Conservation (phyloP, 768 basidiomycete genomes). For the Lactarius trivialis region DNA sequence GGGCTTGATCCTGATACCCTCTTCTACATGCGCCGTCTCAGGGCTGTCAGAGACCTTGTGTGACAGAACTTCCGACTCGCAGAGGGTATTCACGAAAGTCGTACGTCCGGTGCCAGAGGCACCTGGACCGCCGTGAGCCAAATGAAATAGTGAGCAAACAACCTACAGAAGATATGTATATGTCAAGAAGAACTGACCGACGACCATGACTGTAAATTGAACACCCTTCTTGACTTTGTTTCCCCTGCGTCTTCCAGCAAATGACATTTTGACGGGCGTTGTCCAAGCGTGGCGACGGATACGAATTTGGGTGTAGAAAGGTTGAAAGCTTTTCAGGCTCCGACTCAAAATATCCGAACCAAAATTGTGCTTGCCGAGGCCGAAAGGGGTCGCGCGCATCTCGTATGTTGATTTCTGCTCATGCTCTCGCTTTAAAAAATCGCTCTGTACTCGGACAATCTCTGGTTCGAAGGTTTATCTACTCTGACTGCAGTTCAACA, state of each 20-base stretch:
- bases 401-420: constrained; percentile 2
- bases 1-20: constrained; percentile 92
- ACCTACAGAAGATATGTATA: constrained; percentile 11
- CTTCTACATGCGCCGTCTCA: constrained; percentile 87
- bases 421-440: constrained; percentile 8
- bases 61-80: constrained; percentile 85
- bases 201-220: constrained; percentile 96
- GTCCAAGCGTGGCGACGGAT: constrained; percentile 23
- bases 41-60: constrained; percentile 86
- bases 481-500: neutral
- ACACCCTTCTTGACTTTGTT: constrained; percentile 99
- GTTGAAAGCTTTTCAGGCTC: constrained; percentile 24
- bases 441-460: neutral
- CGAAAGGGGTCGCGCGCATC: neutral
- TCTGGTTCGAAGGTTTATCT: neutral
- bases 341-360: constrained; percentile 11
- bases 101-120: constrained; percentile 96
- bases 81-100: constrained; percentile 98
- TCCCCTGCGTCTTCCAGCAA: constrained; percentile 77
- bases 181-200: constrained; percentile 55
- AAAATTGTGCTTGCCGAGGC: neutral
- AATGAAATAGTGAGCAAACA: constrained; percentile 7
- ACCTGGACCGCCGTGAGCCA: constrained; percentile 43
- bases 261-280: constrained; percentile 50
- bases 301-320: constrained; percentile 20